Conservation (phyloP, 805 yeast species). For the Hanseniaspora occidentalis region DNA sequence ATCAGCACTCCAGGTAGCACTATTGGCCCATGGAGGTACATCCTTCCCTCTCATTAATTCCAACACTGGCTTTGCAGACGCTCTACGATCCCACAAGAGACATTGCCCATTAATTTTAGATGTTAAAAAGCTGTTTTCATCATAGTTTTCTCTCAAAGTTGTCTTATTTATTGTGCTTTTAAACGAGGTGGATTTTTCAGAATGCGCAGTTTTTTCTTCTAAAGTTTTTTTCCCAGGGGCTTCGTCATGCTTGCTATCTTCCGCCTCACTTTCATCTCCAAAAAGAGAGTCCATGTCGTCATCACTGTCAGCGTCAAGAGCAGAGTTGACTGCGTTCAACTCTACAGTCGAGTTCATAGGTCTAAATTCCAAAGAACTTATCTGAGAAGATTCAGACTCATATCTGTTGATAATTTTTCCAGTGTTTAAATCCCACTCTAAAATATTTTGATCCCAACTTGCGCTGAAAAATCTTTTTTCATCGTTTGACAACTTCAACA, state of each 20-base stretch:
- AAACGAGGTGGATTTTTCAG: too few relatives aligned
- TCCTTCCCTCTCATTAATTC: constrained; percentile 43
- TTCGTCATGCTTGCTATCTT: constrained; percentile 19
- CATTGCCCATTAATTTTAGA: constrained; percentile 76
- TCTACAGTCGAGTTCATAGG: constrained; percentile 41
- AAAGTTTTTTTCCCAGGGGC: neutral
- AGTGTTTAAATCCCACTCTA: constrained; percentile 76
- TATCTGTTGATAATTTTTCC: constrained; percentile 44
- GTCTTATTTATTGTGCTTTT: constrained; percentile 8
- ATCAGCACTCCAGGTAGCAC: constrained; percentile 75
- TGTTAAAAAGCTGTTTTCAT: constrained; percentile 51
- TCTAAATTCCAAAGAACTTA: constrained; percentile 62
- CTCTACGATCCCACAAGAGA: constrained; percentile 72
- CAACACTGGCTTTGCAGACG: constrained; percentile 28
- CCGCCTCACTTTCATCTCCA: constrained; percentile 49
- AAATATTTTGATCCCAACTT: constrained; percentile 68
- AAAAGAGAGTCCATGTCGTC: constrained; percentile 44
- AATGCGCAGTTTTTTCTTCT: too few relatives aligned
- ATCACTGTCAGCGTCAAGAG: constrained; percentile 22
- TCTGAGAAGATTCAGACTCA: constrained; percentile 58
- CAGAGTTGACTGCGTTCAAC: constrained; percentile 15
- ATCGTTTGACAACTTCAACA: constrained; percentile 43
- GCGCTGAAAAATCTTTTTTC: constrained; percentile 68
- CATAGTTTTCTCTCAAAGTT: constrained; percentile 20
- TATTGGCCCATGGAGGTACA: constrained; percentile 90